A percentile compares a stretch with the other conserved stretches of the same genome.
Evolutionary conservation across 1,284 basidiomycete genomes (phyloP).

Genomic region (Ustilago trichophora): DNA sequence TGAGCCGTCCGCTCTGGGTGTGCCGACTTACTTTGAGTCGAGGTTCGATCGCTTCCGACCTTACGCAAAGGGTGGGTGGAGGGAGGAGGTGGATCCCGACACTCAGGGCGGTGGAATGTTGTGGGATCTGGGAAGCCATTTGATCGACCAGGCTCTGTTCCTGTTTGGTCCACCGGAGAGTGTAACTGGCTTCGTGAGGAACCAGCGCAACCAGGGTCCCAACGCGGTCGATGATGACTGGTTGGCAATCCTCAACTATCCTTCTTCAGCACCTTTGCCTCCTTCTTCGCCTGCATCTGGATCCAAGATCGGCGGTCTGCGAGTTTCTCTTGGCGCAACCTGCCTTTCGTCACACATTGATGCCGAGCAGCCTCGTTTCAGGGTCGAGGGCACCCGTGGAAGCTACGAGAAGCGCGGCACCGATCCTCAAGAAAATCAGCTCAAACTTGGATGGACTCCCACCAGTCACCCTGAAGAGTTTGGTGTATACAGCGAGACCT

Average conservation of each 20-base stretch:
- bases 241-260: conserved; percentile 57
- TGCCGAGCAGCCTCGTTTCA: conserved; percentile 58
- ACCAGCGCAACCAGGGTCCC: conserved; percentile 55
- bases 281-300: conserved; percentile 50
- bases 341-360: conserved; percentile 59
- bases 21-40: conserved; percentile 59
- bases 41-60: conserved; percentile 64
- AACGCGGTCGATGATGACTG: conserved; percentile 62
- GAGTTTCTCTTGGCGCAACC: conserved; percentile 54
- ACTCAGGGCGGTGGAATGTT: conserved; percentile 61
- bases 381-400: conserved; percentile 58
- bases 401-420: conserved; percentile 60
- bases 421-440: conserved; percentile 64
- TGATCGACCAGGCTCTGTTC: conserved; percentile 61
- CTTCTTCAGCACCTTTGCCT: conserved; percentile 42
- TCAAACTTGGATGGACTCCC: conserved; percentile 61
- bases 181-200: conserved; percentile 55
- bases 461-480: conserved; percentile 53
- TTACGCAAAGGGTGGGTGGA: conserved; percentile 62
- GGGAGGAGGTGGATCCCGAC: conserved; percentile 57
- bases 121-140: conserved; percentile 62
- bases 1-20: conserved; percentile 55
- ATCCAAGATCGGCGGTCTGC: conserved; percentile 51
- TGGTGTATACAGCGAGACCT: conserved; percentile 51
- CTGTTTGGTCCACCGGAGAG: conserved; percentile 60